phyloP scores from a whole-genome alignment of 1,284 basidiomycete genomes.

The Cutaneotrichosporon arboriforme region DNA sequence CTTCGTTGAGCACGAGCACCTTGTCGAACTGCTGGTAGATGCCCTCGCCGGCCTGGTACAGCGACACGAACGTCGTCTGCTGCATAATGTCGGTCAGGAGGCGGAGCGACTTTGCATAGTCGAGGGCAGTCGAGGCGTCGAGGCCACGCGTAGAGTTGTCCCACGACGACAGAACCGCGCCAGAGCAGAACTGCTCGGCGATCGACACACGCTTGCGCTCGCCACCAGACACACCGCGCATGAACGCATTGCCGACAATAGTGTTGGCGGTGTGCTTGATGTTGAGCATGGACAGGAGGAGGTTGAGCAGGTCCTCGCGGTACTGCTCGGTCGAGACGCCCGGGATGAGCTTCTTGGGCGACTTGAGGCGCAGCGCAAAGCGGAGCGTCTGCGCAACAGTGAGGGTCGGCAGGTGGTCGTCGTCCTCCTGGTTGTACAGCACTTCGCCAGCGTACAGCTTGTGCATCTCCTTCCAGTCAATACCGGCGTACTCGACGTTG shows the following conservation, averaged over 20 bases:
- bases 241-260: slow-evolving; percentile 48
- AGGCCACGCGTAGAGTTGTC: slow-evolving; percentile 51
- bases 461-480: slow-evolving; percentile 52
- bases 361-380: slow-evolving; percentile 55
- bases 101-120: slow-evolving; percentile 56
- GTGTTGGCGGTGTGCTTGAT: slow-evolving; percentile 58
- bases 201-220: slow-evolving; percentile 55
- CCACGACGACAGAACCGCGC: slow-evolving; percentile 49
- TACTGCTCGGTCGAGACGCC: slow-evolving; percentile 51
- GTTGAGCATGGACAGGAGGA: slow-evolving; percentile 57
- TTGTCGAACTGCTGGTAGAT: slow-evolving; percentile 68
- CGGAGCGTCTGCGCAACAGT: slow-evolving; percentile 57
- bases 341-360: slow-evolving; percentile 53
- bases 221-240: slow-evolving; percentile 53
- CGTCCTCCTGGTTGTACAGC: slow-evolving; percentile 68
- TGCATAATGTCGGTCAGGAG: slow-evolving; percentile 54
- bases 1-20: slow-evolving; percentile 54
- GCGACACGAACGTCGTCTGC: slow-evolving; percentile 50
- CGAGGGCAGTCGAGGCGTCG: slow-evolving; percentile 57
- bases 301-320: slow-evolving; percentile 53
- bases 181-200: slow-evolving; percentile 54
- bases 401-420: slow-evolving; percentile 59
- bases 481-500: slow-evolving; percentile 56
- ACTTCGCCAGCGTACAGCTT: slow-evolving; percentile 53
- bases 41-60: slow-evolving; percentile 60